Evolutionary conservation across 495 filamentous ascomycete species (phyloP), one percentile per base, ranked within the genome.

Genomic region (Immersiella caudata): DNA sequence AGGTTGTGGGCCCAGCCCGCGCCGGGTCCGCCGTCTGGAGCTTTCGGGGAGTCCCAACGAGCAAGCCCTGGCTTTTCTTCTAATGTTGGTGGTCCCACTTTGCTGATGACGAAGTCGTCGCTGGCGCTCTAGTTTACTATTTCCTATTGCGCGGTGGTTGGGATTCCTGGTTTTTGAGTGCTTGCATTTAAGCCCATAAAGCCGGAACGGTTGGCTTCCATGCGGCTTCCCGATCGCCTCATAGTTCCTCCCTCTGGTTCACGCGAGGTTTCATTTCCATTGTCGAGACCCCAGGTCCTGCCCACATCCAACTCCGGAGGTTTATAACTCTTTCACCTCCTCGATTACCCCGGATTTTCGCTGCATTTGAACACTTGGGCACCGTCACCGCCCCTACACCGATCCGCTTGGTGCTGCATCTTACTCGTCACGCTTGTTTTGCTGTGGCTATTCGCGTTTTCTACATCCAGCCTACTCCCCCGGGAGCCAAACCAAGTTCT

Each of bases 101-200:
- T 2, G 14, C 9, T 26, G 52, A 55, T 59, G 56, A 59, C 56
- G 56, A 59, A 59, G 27, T 24, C 21, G 54, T 27, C 21, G 54
- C 22, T 57, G 54, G 9, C 54, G n/a, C 26, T 57, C 14, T 46
- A 55, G 46, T 62, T 35, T 0, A 21, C 29, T 35, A 1, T 36
- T 29, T 50, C 24, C 20, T 46, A n/a, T 29, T 62, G 54, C 14
- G 64, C 40, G 55, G 67, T 60, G 67, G 67, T 69, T 69, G 67
- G 67, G 26, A 40, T 51, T 40, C 27, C 40, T 22, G 22, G 49
- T 40, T 29, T n/a, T 33, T 55, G 46, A 26, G 2, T 60, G 6
- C 20, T 12, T 49, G 63, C 63, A 69, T 69, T 65, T 65, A 69
- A 35, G 36, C 67, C 67, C 33, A 51, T 56, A 69, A 69, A 69